These are phyloP conservation scores for Mortierella alpina DNA, from an alignment of 192 early-diverging fungal genomes.

Conservation along the genomic window DNA sequence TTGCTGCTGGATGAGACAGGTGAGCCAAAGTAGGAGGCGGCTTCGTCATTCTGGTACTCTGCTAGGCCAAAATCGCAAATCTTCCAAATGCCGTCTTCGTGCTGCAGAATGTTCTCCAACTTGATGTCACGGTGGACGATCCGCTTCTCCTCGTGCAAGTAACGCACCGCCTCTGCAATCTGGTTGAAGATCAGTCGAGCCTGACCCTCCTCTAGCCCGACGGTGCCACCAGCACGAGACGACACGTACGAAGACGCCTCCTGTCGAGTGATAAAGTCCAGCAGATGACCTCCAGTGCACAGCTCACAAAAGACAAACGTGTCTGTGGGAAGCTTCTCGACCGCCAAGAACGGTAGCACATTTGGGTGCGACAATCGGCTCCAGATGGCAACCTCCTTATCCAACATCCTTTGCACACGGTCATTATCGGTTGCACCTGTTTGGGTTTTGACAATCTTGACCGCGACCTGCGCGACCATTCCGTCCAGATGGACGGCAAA, in stretches of 20 bases:
- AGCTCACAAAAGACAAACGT: slow-evolving; percentile 81
- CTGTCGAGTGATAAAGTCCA: slow-evolving; percentile 63
- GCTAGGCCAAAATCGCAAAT: slow-evolving; percentile 91
- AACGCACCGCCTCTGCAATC: slow-evolving; percentile 71
- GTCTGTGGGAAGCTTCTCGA: slow-evolving; percentile 73
- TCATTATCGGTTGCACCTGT: slow-evolving; percentile 45
- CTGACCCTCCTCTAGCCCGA: slow-evolving; percentile 62
- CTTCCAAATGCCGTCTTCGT: slow-evolving; percentile 74
- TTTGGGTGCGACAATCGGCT: slow-evolving; percentile 72
- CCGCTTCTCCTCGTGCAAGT: slow-evolving; percentile 80
- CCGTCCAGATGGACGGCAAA: slow-evolving; percentile 57
- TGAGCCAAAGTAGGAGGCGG: slow-evolving; percentile 55
- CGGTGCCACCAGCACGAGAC: slow-evolving; percentile 1
- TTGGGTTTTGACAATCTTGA: slow-evolving; percentile 77
- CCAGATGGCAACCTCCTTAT: slow-evolving; percentile 80
- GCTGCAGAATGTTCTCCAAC: slow-evolving; percentile 89
- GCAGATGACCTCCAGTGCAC: slow-evolving; percentile 69
- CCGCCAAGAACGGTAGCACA: slow-evolving; percentile 71
- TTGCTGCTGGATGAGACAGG: slow-evolving; percentile 38
- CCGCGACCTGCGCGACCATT: slow-evolving; percentile 62
- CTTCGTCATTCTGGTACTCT: slow-evolving; percentile 58
- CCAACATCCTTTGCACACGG: slow-evolving; percentile 61
- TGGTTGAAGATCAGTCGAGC: slow-evolving; percentile 38
- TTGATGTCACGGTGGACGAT: slow-evolving; percentile 93
- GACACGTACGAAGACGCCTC: slow-evolving; percentile 26